Evolutionary conservation across 1,284 basidiomycete genomes (phyloP), one percentile per base, ranked within the genome.

Genomic region (Fomitopsis palustris): DNA sequence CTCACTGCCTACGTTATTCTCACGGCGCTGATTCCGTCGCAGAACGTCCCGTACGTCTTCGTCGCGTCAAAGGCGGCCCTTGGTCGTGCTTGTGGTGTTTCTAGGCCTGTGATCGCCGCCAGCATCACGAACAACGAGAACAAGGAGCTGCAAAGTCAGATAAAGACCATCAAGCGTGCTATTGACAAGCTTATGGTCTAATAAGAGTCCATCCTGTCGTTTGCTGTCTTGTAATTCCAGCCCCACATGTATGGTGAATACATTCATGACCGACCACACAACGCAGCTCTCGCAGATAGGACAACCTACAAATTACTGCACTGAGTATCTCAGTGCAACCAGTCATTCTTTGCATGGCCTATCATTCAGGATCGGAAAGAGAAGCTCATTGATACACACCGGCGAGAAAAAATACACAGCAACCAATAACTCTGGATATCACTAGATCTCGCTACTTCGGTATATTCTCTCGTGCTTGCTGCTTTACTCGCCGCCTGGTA

Each of bases 21-120:
- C 1, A 19, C 27, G 23, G 41, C 6, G 5, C 38, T 33, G 23
- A 37, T 59, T 59, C 53, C 58, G 60, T 45, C 60, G 57, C 37
- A 92, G 94, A 97, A 97, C 79, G 95, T 98, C 52, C 93, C 93
- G 14, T 98, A 98, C 78, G 83, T 98, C 70, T 99, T 98, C 76
- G 83, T 99, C 47, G 93, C 93, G 41, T 93, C 89, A 59, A 97
- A 97, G 78, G 93, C 93, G 60, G 96, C 96, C 19, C 83, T 99
- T 38, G 97, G 96, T 53, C 87, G 96, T 59, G 96, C 96, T 42
- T 99, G 96, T 77, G 95, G 96, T 64, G 96, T 99, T 54, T 91
- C 93, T 43, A 82, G 97, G 62, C 93, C 96, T 39, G 97, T 99
- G 67, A 98, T 99, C 64, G 88, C 96, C 63, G 93, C 91, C 53